Base-by-base conservation (phyloP, 2,329 filamentous ascomycete species). In the Pochonia chlamydosporia region DNA sequence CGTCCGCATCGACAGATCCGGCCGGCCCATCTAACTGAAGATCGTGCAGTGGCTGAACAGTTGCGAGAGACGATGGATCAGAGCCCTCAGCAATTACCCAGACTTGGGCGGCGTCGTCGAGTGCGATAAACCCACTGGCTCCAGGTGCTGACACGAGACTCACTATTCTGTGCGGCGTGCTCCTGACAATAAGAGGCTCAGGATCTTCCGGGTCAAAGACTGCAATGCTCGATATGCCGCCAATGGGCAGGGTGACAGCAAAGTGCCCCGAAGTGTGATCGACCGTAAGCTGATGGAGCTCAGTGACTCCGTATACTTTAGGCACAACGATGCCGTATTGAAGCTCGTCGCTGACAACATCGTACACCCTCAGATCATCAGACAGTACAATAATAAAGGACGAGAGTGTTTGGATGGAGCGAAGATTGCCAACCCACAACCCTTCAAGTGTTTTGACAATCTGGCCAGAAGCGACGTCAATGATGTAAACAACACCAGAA, bases 291-390 rank as follows among this genome's bases (percentile, higher is more conserved):
- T 86, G 84, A 46, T 79, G 70, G 52, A 84, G 67, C 40, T 77
- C 49, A 43, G 64, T 63, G 48, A 66, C 59, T 18, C 62, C 61
- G n/a, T 64, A 55, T 9, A 63, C 59, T 43, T 72, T 64, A 33
- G 67, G 72, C 13, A 90, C 68, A 23, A 76, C 69, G 43, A 86
- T 73, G 42, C 80, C 81, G 59, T 85, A 89, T 30, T 80, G 77
- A 40, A 91, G 74, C 56, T 84, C 78, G 57, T 95, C 87, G 43
- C 82, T 75, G 7, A 97, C 87, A 10, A 95, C 77, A 63, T 99
- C 87, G 73, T 89, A 96, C 30, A 96, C 84, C 35, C 81, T 75
- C 8, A 96, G 74, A 24, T 81, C 78, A 37, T 85, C 76, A 0
- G 89, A 89, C 1, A 96, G 70, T 40, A 87, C 77, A 48, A 97